Base-by-base conservation (phyloP, 2,329 filamentous ascomycete genomes). In the Pyrenophora tritici-repentis region DNA sequence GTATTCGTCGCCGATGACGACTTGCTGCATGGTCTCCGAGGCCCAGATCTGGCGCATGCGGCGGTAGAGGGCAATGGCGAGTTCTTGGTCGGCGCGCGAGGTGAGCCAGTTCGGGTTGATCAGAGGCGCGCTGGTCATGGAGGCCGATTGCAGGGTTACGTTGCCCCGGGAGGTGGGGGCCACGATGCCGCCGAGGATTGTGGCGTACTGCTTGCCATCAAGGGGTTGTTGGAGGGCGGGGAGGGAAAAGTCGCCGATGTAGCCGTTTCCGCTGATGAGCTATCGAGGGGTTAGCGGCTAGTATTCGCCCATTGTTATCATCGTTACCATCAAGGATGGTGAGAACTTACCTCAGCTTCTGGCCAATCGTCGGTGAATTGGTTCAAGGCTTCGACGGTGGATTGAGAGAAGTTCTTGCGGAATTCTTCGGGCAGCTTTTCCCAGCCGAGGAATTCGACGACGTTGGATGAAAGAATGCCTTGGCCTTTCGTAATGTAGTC, bases 91-190 rank as follows among this genome's bases (percentile, higher is more conserved):
- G 1, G 57, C 49, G 1, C 53, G 49, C 9, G 64, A 47, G 5
- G 62, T 68, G 3, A 75, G 59, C 71, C 71, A 75, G 32, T 65
- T 64, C 0, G 69, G 68, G 35, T 73, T 61, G 22, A 76, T 64
- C 33, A 67, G 14, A 0, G 73, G 73, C 0, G 50, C 38, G 29
- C 61, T 64, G 0, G 31, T 13, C 2, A 61, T 69, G 34, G 68
- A 53, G 7, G 59, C 36, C 2, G 56, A 65, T 1, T 47, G 7
- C 14, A 75, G 67, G 0, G 67, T 66, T 10, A 76, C 61, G 22
- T 57, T 71, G 3, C 73, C 73, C 24, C 44, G 35, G 13, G 33
- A 45, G 13, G 38, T 29, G 8, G 38, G 38, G n/a, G 38, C 38
- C 12, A 31, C 38, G 20, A 41, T 41, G 20, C 38, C 38, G 22